Conservation (phyloP, 495 filamentous ascomycete genomes). For the Aspergillus baeticus region DNA sequence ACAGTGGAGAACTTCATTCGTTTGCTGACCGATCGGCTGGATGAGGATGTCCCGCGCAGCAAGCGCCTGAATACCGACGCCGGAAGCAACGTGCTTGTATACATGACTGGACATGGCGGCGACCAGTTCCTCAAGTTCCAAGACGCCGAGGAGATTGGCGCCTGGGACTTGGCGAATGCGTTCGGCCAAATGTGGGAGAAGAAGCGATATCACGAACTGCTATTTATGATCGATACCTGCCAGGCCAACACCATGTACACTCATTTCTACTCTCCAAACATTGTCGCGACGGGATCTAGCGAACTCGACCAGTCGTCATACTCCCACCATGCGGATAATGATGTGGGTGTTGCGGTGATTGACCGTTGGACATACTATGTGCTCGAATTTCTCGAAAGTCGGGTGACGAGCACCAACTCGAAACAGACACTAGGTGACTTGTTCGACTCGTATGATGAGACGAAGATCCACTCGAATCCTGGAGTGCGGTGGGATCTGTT, state of each 20-base stretch:
- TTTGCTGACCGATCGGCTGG: conserved; percentile 87
- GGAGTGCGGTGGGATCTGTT: conserved; percentile 96
- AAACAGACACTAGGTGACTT: conserved; percentile 89
- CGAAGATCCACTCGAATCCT: conserved; percentile 88
- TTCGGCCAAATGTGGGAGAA: conserved; percentile 99
- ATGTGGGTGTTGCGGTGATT: conserved; percentile 96
- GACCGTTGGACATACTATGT: conserved; percentile 99
- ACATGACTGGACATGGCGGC: conserved; percentile 99
- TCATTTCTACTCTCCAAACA: conserved; percentile 95
- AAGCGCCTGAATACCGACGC: conserved; percentile 91
- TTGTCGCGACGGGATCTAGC: conserved; percentile 91
- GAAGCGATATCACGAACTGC: conserved; percentile 89
- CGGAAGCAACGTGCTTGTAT: conserved; percentile 93
- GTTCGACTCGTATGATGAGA: conserved; percentile 92
- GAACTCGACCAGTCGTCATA: conserved; percentile 94
- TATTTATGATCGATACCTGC: conserved; percentile 99
- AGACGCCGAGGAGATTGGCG: conserved; percentile 94
- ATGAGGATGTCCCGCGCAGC: conserved; percentile 88
- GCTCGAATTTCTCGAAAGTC: conserved; percentile 91
- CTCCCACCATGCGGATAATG: conserved; percentile 95
- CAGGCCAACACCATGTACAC: conserved; percentile 99
- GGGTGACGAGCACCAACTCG: conserved; percentile 76
- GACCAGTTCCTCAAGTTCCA: conserved; percentile 99
- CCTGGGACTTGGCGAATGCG: conserved; percentile 93
- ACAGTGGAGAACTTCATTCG: conserved; percentile 99